Evolutionary conservation across 495 filamentous ascomycete species (phyloP).

Genomic region (Talaromyces borbonicus): DNA sequence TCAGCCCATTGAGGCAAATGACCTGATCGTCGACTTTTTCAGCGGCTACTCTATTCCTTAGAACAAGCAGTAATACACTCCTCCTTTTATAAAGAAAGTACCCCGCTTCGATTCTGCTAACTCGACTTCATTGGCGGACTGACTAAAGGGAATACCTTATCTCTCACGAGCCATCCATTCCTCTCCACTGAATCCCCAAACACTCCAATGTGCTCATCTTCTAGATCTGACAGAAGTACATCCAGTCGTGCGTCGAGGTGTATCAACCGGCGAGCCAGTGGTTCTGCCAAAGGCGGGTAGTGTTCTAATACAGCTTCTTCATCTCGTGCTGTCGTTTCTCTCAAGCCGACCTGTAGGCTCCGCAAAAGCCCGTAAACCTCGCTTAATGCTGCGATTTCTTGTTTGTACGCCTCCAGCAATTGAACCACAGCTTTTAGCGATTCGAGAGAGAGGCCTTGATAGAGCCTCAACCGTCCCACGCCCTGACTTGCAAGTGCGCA

Average conservation of each 20-base stretch:
- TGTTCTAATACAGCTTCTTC: neutral
- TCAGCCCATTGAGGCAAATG: conserved; percentile 6
- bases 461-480: conserved; percentile 13
- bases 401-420: conserved; percentile 13
- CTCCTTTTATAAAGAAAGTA: too few species aligned
- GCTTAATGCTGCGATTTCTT: conserved; percentile 12
- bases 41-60: neutral
- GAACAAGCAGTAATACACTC: too few species aligned
- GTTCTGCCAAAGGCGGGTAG: conserved; percentile 10
- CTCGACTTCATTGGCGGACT: too few species aligned
- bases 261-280: conserved; percentile 9
- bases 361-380: conserved; percentile 11
- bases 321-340: neutral
- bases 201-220: conserved; percentile 10
- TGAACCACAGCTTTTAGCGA: conserved; percentile 15
- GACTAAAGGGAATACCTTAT: conserved; percentile 1
- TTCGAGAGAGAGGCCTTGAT: conserved; percentile 9
- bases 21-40: conserved; percentile 5
- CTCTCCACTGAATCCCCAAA: neutral
- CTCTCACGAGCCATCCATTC: conserved; percentile 6
- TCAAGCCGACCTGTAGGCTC: conserved; percentile 7
- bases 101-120: too few species aligned
- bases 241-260: conserved; percentile 11
- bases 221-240: conserved; percentile 12
- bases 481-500: conserved; percentile 6